A percentile compares a stretch with the other conserved stretches of the same genome.
Conservation (phyloP, 768 basidiomycete species). For the Suillus discolor region DNA sequence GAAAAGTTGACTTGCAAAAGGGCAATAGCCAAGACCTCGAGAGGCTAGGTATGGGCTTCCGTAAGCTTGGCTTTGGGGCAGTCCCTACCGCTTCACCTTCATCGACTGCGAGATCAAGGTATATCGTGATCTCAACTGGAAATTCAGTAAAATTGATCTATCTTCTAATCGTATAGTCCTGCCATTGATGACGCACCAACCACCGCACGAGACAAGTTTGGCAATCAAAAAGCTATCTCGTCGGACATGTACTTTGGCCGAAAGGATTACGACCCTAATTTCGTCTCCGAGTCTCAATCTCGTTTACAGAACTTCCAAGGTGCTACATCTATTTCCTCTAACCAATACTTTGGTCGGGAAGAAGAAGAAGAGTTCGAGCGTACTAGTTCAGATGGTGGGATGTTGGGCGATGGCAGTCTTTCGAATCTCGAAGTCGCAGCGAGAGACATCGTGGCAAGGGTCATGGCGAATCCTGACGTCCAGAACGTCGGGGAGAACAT, state of each 20-base stretch:
- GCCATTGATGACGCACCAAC: slow-evolving; percentile 63
- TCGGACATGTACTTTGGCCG: slow-evolving; percentile 98
- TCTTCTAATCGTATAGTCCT: slow-evolving; percentile 19
- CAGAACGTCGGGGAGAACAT: slow-evolving; percentile 84
- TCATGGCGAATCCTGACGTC: slow-evolving; percentile 85
- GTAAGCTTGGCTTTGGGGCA: slow-evolving; percentile 84
- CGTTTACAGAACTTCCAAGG: slow-evolving; percentile 88
- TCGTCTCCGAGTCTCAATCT: slow-evolving; percentile 73
- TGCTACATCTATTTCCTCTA: slow-evolving; percentile 91
- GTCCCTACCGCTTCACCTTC: slow-evolving; percentile 63
- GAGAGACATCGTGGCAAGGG: slow-evolving; percentile 70
- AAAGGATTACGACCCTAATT: slow-evolving; percentile 77
- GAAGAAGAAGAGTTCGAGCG: slow-evolving; percentile 57
- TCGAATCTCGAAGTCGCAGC: slow-evolving; percentile 67
- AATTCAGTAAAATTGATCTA: slow-evolving; percentile 5
- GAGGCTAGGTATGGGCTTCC: slow-evolving; percentile 69
- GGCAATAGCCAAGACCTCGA: slow-evolving; percentile 54
- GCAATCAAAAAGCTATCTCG: slow-evolving; percentile 92
- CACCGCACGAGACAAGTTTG: slow-evolving; percentile 89
- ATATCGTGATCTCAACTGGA: neutral
- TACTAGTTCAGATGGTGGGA: slow-evolving; percentile 54
- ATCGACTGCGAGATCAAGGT: slow-evolving; percentile 47
- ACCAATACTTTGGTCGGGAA: slow-evolving; percentile 95
- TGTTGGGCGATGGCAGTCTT: slow-evolving; percentile 50
- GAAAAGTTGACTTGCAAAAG: slow-evolving; percentile 36